Evolutionary conservation across 768 basidiomycete genomes (phyloP).

Genomic region (Tricholoma terreum): DNA sequence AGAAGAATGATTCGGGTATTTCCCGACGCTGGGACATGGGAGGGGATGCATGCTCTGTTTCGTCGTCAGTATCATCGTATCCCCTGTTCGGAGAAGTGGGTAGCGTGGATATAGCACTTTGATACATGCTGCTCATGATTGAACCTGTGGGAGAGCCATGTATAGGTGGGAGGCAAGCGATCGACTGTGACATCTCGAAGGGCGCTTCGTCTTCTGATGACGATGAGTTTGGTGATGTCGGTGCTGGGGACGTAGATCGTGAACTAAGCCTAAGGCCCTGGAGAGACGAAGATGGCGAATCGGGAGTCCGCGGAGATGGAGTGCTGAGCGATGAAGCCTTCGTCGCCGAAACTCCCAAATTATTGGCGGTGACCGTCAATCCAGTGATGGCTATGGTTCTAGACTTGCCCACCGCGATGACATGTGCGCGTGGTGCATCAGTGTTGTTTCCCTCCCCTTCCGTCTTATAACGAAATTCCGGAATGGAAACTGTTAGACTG

Average conservation of each 20-base stretch:
- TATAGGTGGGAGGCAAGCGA: conserved; percentile 55
- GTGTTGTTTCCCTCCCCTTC: conserved; percentile 21
- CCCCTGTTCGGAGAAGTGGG: not conserved
- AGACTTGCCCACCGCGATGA: conserved; percentile 23
- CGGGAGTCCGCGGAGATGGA: conserved; percentile 17
- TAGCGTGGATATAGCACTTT: conserved; percentile 60
- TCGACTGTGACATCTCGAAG: conserved; percentile 72
- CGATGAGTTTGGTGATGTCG: conserved; percentile 56
- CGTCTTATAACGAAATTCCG: conserved; percentile 58
- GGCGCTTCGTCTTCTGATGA: conserved; percentile 65
- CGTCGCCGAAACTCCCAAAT: conserved; percentile 30
- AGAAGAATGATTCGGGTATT: not conserved
- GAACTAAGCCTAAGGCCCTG: conserved; percentile 9
- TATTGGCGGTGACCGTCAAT: conserved; percentile 48
- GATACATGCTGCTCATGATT: conserved; percentile 68
- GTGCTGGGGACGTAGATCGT: conserved; percentile 41
- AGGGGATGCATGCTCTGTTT: not conserved
- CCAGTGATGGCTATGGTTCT: conserved; percentile 58
- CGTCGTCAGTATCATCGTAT: not conserved
- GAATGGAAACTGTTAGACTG: conserved; percentile 56
- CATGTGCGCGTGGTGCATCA: conserved; percentile 3
- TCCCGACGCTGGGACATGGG: not conserved
- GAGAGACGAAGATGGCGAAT: conserved; percentile 17
- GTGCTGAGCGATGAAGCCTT: conserved; percentile 8
- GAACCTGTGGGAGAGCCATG: conserved; percentile 45